Evolutionary conservation across 768 basidiomycete species (phyloP), one percentile per base, ranked within the genome.

Genomic region (Phlebiopsis flavidoalba): DNA sequence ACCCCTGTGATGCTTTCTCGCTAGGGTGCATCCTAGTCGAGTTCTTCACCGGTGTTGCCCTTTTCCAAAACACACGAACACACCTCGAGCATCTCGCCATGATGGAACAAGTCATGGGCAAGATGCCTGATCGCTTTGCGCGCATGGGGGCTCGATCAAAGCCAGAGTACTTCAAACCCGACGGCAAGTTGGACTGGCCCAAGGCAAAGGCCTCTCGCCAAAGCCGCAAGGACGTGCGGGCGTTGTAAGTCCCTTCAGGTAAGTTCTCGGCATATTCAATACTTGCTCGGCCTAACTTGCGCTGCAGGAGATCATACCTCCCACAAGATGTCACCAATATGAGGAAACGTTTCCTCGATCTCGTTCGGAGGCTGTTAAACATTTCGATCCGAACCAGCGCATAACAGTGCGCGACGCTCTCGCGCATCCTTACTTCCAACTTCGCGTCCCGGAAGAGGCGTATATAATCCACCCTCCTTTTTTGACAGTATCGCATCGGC

Each of bases 91-190:
- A 99, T 74, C 85, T 99, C 14, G 97, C 96, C 45, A 99, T 99
- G 97, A 99, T 99, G 97, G 95, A 98, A 72, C 88, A 91, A 72
- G 97, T 98, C 43, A 98, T 98, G 91, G 96, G 96, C 60, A 92
- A 91, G 77, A 95, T 98, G 89, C 93, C 95, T 0, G 87, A 90
- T 54, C 85, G 88, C 5, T 93, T 96, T 70, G 84, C 85, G 43
- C 82, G 88, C 47, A 80, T 82, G 48, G 89, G 88, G 17, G 84
- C 87, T 8, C 82, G 89, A 51, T 84, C 86, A 53, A 95, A 95
- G 68, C 86, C 93, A 8, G 95, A 98, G 70, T 97, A 91, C 73
- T 98, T 99, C 80, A 93, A 91, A 71, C 89, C 91, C 21, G 87
- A 85, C 33, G 74, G 79, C 64, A 90, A 87, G 68, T 83, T 99